Evolutionary conservation across 1,284 basidiomycete genomes (phyloP).

Genomic region (Apiotrichum sp.): DNA sequence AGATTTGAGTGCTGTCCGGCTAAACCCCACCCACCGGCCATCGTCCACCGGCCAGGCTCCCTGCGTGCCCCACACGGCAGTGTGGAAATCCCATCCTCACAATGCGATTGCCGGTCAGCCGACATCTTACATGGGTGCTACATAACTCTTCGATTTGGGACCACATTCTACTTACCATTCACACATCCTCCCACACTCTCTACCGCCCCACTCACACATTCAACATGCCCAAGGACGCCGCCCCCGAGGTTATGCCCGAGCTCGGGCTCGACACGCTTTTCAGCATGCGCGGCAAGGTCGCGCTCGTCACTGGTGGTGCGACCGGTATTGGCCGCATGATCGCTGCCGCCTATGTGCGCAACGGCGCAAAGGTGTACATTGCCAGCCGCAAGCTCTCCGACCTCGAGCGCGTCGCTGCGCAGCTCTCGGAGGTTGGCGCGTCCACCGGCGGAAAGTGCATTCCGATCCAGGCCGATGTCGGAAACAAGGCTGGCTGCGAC

Average conservation of each 20-base stretch:
- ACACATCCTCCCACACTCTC: no score
- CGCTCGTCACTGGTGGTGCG: constrained; percentile 22
- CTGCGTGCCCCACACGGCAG: no score
- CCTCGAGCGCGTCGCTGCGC: constrained; percentile 16
- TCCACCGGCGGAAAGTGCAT: constrained; percentile 12
- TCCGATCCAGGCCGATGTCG: constrained; percentile 27
- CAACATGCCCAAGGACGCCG: constrained; percentile 21
- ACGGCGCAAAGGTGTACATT: constrained; percentile 32
- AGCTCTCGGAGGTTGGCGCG: constrained; percentile 11
- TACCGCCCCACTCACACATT: not conserved
- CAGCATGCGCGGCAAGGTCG: constrained; percentile 16
- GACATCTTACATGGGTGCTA: no score
- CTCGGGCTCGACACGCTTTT: constrained; percentile 16
- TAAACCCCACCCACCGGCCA: no score
- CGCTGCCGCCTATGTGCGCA: constrained; percentile 26
- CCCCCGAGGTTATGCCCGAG: constrained; percentile 21
- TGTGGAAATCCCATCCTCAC: no score
- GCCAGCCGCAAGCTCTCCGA: constrained; percentile 21
- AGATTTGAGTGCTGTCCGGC: no score
- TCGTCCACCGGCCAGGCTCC: no score
- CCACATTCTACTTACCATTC: no score
- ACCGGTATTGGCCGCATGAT: constrained; percentile 20
- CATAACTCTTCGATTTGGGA: no score
- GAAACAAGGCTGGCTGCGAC: constrained; percentile 20
- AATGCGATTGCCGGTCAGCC: no score